Evolutionary conservation across 2,329 filamentous ascomycete genomes (phyloP), one percentile per base, ranked within the genome.

Genomic region (Exophiala mesophila): DNA sequence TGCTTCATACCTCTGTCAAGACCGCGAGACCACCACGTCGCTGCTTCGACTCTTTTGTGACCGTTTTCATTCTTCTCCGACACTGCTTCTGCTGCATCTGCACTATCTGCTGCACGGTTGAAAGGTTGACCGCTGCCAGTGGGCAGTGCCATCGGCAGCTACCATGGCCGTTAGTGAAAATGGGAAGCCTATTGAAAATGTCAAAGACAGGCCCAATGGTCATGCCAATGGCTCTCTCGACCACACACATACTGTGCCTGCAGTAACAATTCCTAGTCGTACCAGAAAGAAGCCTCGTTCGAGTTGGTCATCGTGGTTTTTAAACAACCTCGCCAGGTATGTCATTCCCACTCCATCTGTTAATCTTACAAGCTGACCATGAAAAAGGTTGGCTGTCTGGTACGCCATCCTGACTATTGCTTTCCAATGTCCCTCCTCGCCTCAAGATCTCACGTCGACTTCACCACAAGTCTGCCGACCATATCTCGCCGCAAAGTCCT

Each of bases 401-500:
- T 94, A 92, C 62, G 76, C 82, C 24, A 80, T 97, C 52, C 64
- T 88, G 48, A 92, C 85, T 17, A 69, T 92, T 41, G 66, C 90
- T 45, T 85, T 98, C 62, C 79, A 83, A 48, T 98, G 90, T 63
- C 90, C 90, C 9, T 71, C 80, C 3, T 78, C 77, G 6, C 66
- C 82, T 47, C 76, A 82, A 19, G 74, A 78, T 18, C 77, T 92
- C 57, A 76, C 78, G 56, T 77, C 83, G 18, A 67, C 73, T 20
- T 85, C 87, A 1, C 85, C 89, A 1, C 74, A 70, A 51, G 77
- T 97, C 49, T 98, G 92, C 76, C 82, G 82, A 58, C 82, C 85
- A 7, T 96, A 96, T 56, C 59, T 82, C 23, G 65, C 74, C 74
- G 83, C 69, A 66, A 80, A 67, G 55, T 80, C 70, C 69, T 81